Evolutionary conservation across 805 yeast genomes (phyloP).

Genomic region (Wickerhamomyces rabaulensis): DNA sequence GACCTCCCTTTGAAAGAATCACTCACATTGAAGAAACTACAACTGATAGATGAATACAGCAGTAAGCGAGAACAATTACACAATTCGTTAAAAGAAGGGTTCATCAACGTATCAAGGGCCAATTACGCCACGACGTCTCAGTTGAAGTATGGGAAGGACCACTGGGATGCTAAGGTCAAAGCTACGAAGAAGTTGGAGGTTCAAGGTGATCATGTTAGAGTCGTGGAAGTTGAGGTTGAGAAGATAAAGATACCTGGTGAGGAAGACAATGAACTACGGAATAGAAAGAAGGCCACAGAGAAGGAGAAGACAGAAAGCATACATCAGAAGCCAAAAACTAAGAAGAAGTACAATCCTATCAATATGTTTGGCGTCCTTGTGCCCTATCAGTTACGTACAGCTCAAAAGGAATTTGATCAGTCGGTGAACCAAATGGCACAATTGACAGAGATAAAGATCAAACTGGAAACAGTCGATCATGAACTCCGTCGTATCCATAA

Average conservation of each 20-base stretch:
- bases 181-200: conserved; percentile 18
- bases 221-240: conserved; percentile 1
- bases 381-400: conserved; percentile 33
- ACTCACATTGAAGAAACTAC: conserved; percentile 4
- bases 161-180: conserved; percentile 32
- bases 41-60: conserved; percentile 12
- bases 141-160: conserved; percentile 34
- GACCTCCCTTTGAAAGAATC: neutral
- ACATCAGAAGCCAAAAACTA: conserved; percentile 1
- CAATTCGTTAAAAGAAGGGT: conserved; percentile 26
- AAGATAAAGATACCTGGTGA: neutral
- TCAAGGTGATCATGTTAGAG: neutral
- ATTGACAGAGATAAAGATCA: neutral
- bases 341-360: conserved; percentile 29
- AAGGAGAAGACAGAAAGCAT: neutral
- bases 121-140: conserved; percentile 29
- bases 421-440: conserved; percentile 23
- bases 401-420: conserved; percentile 33
- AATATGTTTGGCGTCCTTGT: conserved; percentile 45
- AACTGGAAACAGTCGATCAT: neutral
- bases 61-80: conserved; percentile 1
- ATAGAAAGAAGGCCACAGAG: conserved; percentile 5
- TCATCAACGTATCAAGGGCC: conserved; percentile 39
- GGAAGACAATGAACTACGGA: conserved; percentile 3
- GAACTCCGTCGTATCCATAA: neutral